A percentile compares a stretch with the other conserved stretches of the same genome.
These are phyloP conservation scores for Penicillium dipodomyicola DNA, from an alignment of 495 filamentous ascomycete genomes.

Conservation along the genomic window DNA sequence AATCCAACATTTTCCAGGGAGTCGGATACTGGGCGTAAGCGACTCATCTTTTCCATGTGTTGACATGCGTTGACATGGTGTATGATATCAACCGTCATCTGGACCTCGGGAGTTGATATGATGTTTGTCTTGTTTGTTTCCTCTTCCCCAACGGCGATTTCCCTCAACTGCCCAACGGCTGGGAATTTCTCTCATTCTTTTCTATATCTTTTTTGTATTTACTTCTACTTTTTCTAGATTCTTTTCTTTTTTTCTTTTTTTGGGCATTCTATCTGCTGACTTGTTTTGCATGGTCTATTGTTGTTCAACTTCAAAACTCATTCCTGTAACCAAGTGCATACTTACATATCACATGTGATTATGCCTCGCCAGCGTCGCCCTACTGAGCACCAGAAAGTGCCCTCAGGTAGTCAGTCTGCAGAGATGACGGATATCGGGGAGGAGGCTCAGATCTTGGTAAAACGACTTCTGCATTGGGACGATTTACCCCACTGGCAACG, in stretches of 20 bases:
- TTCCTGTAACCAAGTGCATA: constrained; percentile 9
- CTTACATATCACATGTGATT: constrained; percentile 26
- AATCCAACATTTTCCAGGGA: constrained; percentile 74
- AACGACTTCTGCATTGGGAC: constrained; percentile 55
- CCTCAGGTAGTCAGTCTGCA: constrained; percentile 18
- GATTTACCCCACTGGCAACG: constrained; percentile 68
- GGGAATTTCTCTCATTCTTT: constrained; percentile 10
- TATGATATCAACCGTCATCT: neutral
- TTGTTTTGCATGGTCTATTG: constrained; percentile 14
- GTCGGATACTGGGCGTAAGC: constrained; percentile 72
- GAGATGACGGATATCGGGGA: constrained; percentile 26
- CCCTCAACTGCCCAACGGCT: constrained; percentile 28
- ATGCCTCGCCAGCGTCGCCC: constrained; percentile 43
- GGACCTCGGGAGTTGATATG: constrained; percentile 7
- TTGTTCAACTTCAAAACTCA: constrained; percentile 16
- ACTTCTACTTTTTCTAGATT: neutral
- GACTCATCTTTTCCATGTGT: constrained; percentile 45
- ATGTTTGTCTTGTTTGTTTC: constrained; percentile 24
- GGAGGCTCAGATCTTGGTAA: constrained; percentile 32
- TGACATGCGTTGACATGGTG: constrained; percentile 21
- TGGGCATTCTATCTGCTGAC: constrained; percentile 16
- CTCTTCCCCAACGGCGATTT: constrained; percentile 17
- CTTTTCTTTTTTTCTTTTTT: constrained; percentile 6
- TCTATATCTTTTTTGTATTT: constrained; percentile 7
- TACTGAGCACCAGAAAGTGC: constrained; percentile 25